Conservation (phyloP, 2,329 filamentous ascomycete species). For the Hypoxylon sp. region DNA sequence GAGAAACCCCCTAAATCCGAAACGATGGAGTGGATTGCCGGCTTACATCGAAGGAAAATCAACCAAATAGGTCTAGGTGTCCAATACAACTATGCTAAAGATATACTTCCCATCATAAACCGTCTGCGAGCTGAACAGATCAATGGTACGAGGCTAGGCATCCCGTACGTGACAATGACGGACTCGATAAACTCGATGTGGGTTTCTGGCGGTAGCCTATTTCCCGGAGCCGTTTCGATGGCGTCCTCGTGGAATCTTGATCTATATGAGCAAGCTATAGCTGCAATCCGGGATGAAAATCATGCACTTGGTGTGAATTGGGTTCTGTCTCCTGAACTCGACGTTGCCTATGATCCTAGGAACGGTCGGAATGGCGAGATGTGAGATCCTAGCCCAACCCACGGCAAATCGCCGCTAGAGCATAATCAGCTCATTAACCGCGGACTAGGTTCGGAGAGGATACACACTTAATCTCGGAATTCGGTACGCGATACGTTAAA, state of each 20-base stretch:
- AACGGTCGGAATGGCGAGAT: slow-evolving; percentile 50
- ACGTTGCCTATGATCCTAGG: slow-evolving; percentile 54
- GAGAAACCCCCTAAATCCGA: neutral
- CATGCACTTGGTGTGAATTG: slow-evolving; percentile 53
- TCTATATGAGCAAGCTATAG: slow-evolving; percentile 50
- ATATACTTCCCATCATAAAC: slow-evolving; percentile 51
- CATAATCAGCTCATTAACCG: neutral
- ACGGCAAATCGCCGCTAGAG: neutral
- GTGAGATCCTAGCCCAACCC: slow-evolving; percentile 25
- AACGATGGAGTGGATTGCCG: neutral
- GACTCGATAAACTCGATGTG: slow-evolving; percentile 54
- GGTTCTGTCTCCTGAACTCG: slow-evolving; percentile 55
- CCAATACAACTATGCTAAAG: slow-evolving; percentile 51
- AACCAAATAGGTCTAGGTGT: slow-evolving; percentile 47
- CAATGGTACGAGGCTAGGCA: slow-evolving; percentile 42
- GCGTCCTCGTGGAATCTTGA: slow-evolving; percentile 53
- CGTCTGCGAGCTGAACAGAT: slow-evolving; percentile 45
- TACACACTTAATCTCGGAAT: slow-evolving; percentile 52
- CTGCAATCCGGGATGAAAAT: slow-evolving; percentile 54
- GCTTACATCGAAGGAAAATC: neutral
- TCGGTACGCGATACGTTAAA: slow-evolving; percentile 54
- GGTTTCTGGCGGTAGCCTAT: slow-evolving; percentile 53
- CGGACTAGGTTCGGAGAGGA: slow-evolving; percentile 54
- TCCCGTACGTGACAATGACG: slow-evolving; percentile 50
- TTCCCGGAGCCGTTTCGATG: slow-evolving; percentile 53